Evolutionary conservation across 2,329 filamentous ascomycete species (phyloP), one percentile per base, ranked within the genome.

Genomic region (Aspergillus ochraceoroseus): DNA sequence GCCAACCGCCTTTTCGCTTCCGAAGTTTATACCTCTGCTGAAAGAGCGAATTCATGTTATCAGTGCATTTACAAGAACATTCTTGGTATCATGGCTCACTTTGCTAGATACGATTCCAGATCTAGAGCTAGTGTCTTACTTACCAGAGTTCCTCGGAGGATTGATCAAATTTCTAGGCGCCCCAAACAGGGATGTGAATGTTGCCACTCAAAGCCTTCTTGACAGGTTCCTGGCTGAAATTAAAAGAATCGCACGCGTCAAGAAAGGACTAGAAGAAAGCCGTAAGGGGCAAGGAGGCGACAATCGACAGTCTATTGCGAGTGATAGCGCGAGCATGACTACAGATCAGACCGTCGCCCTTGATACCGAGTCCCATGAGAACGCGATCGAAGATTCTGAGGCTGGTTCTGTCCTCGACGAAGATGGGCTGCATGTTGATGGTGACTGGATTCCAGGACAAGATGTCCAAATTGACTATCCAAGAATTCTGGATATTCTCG

Each of bases 381-480:
- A 81, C 44, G 78, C 75, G 4, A 67, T 73, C 25, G 67, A 64
- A 33, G 70, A 74, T 41, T 70, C 67, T 2, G 70, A 62, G 22
- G 67, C 68, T 7, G 65, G 59, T 2, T 57, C 52, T 20, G 61
- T 62, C 3, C 76, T 77, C 45, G 67, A 80, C 17, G 75, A 76
- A 9, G 72, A 73, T 14, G 67, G 66, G 12, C 68, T 73, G 11
- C 81, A 79, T 46, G 80, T 77, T 30, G 89, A 95, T 54, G 89
- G 89, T 45, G 92, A 96, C 59, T 98, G 90, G 88, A 83, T 96
- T 31, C 94, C 94, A 0, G 92, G 94, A 1, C 92, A 98, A 65
- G 92, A 98, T 63, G 88, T 95, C 5, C 84, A 94, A 44, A 86
- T 98, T 47, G 90, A 96, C 64, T 87, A 95, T 64, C 82, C 86